These are phyloP conservation scores for Neodidymelliopsis sp. DNA, from an alignment of 2,329 filamentous ascomycete genomes.

Conservation along the genomic window DNA sequence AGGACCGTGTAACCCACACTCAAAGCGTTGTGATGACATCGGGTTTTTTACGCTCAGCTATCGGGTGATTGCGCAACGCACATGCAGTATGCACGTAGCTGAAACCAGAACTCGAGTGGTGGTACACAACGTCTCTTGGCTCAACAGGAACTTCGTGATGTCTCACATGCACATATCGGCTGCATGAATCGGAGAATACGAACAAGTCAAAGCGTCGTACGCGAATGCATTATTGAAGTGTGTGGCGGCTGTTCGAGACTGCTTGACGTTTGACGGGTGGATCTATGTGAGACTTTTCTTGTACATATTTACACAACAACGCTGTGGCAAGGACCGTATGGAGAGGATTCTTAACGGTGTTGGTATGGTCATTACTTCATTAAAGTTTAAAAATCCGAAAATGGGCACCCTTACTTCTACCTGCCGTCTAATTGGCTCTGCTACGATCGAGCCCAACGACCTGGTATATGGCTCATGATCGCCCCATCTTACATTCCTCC, in stretches of 20 bases:
- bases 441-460: constrained; percentile 1
- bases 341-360: background rate
- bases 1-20: too few relatives aligned
- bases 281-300: background rate
- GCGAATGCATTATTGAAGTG: background rate
- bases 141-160: background rate
- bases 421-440: constrained; percentile 2
- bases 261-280: constrained; percentile 3
- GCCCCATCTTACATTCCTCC: constrained; percentile 11
- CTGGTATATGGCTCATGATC: constrained; percentile 9
- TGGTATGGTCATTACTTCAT: constrained; percentile 12
- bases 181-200: background rate
- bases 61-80: background rate
- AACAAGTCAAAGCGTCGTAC: background rate
- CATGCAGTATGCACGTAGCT: constrained; percentile 6
- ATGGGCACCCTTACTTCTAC: constrained; percentile 1
- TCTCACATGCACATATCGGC: background rate
- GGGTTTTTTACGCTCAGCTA: too few relatives aligned
- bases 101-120: background rate
- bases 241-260: background rate
- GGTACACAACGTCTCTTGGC: constrained; percentile 14
- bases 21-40: too few relatives aligned
- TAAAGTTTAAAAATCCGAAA: background rate
- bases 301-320: background rate
- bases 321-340: background rate